These are phyloP conservation scores for Vitellaria paradoxa DNA, from an alignment of 179 eudicot genomes.

Conservation along the genomic window DNA sequence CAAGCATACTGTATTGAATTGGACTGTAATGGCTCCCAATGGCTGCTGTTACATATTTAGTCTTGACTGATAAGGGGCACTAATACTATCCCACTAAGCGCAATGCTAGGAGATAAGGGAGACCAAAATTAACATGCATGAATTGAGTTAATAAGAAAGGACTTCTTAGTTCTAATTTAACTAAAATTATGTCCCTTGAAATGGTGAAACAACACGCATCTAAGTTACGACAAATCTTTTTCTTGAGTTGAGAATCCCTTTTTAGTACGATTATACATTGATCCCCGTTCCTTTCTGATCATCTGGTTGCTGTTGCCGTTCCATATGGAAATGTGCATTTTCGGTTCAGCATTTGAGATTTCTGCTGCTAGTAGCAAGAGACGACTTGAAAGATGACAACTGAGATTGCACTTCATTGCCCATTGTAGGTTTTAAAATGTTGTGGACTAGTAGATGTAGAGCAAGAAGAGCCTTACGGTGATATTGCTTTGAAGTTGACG, in stretches of 20 bases:
- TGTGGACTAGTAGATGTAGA: constrained; percentile 50
- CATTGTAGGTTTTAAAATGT: constrained; percentile 53
- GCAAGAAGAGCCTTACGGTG: constrained; percentile 72
- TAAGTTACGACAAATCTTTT: not conserved
- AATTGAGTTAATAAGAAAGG: no score
- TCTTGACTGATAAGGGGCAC: not conserved
- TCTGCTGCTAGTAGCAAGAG: not conserved
- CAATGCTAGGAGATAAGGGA: no score
- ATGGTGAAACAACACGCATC: not conserved
- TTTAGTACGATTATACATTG: not conserved
- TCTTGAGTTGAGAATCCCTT: not conserved
- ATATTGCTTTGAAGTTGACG: constrained; percentile 55
- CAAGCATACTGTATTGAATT: not conserved
- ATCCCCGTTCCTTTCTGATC: not conserved
- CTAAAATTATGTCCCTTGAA: not conserved
- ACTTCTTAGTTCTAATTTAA: no score
- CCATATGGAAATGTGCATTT: not conserved
- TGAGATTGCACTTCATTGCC: not conserved
- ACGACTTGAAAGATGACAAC: not conserved
- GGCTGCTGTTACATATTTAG: no score
- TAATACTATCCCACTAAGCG: not conserved
- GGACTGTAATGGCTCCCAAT: not conserved
- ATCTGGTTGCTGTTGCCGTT: constrained; percentile 2
- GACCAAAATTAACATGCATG: no score
- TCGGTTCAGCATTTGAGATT: not conserved